Base-by-base conservation (phyloP, 306 rosid genomes). In the Coriaria nepalensis region DNA sequence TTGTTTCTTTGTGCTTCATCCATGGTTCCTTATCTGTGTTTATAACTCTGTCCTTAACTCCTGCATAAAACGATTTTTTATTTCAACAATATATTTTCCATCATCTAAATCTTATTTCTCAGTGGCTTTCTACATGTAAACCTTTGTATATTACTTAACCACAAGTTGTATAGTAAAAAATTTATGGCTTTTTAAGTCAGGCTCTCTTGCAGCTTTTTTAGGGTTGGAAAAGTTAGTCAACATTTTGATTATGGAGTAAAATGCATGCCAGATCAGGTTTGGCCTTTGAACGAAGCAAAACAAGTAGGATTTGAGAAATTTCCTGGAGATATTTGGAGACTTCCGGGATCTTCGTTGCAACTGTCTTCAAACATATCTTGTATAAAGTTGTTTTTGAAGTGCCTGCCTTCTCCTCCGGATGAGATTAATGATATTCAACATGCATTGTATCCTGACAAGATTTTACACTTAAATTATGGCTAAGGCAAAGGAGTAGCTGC, bases 381-480 rank as follows among this genome's bases (percentile, higher is more conserved):
- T 65, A 64, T 88, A 62, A 84, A 77, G 63, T 42, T 66, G 67
- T 75, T 75, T 56, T 57, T 73, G 47, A 74, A 66, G 56, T 53
- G 52, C 66, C 14, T 63, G 13, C 57, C 69, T 36, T 29, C 10
- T 13, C 38, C 59, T 48, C 62, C 14, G 29, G 67, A 64, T 59
- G 72, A 55, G 34, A 69, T 53, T 50, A 65, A 71, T 38, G n/a
- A 36, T 64, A 48, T 47, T 53, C 72, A 61, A 47, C 68, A 62
- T 64, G 88, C 73, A 14, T 47, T 84, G 97, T 88, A 88, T 84
- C 96, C 93, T 74, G 61, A 39, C 45, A 29, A 35, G 40, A 20
- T 9, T 6, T 35, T n/a, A 40, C 20, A 34, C 40, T 55, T 54
- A n/a, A n/a, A n/a, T n/a, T n/a, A n/a, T n/a, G n/a, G n/a, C n/a